phyloP scores from a whole-genome alignment of 495 filamentous ascomycete species.

The Xylaria longipes region DNA sequence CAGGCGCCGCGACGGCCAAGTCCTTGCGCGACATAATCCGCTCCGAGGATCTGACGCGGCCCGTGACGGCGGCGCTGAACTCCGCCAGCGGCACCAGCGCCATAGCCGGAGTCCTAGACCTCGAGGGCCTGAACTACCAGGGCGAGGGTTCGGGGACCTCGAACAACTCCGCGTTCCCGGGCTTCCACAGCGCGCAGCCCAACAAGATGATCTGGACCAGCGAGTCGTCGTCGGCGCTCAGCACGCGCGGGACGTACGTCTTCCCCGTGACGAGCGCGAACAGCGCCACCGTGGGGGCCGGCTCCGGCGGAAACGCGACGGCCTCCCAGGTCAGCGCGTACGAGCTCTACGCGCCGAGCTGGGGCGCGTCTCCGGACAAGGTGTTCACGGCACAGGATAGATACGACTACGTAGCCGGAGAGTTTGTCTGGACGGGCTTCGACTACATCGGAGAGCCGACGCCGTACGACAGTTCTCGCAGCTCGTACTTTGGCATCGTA shows the following conservation, averaged over 20 bases:
- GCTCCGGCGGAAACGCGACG: slow-evolving; percentile 36
- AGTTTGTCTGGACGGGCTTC: slow-evolving; percentile 60
- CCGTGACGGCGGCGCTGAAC: slow-evolving; percentile 50
- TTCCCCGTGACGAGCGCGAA: slow-evolving; percentile 53
- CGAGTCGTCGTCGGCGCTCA: slow-evolving; percentile 51
- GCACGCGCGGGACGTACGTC: slow-evolving; percentile 55
- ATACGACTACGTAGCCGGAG: slow-evolving; percentile 51
- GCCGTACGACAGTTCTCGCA: slow-evolving; percentile 50
- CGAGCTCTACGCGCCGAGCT: slow-evolving; percentile 51
- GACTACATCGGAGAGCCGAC: slow-evolving; percentile 60
- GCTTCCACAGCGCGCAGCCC: slow-evolving; percentile 49
- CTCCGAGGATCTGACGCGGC: slow-evolving; percentile 51
- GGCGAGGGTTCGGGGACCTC: slow-evolving; percentile 51
- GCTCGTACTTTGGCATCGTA: slow-evolving; percentile 57
- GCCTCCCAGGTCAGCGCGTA: slow-evolving; percentile 51
- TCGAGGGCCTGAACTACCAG: slow-evolving; percentile 58
- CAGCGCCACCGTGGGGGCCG: slow-evolving; percentile 34
- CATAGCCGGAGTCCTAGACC: slow-evolving; percentile 47
- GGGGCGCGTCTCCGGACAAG: slow-evolving; percentile 54
- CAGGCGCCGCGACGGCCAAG: slow-evolving; percentile 39
- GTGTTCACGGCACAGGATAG: slow-evolving; percentile 54
- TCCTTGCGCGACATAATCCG: slow-evolving; percentile 44
- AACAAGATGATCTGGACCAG: slow-evolving; percentile 52
- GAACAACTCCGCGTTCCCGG: slow-evolving; percentile 38
- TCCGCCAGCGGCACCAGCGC: slow-evolving; percentile 37